Percentiles rank a stretch among this genome's conserved stretches.
Conservation (phyloP, 2,329 filamentous ascomycete genomes). For the Fusarium chlamydosporum region DNA sequence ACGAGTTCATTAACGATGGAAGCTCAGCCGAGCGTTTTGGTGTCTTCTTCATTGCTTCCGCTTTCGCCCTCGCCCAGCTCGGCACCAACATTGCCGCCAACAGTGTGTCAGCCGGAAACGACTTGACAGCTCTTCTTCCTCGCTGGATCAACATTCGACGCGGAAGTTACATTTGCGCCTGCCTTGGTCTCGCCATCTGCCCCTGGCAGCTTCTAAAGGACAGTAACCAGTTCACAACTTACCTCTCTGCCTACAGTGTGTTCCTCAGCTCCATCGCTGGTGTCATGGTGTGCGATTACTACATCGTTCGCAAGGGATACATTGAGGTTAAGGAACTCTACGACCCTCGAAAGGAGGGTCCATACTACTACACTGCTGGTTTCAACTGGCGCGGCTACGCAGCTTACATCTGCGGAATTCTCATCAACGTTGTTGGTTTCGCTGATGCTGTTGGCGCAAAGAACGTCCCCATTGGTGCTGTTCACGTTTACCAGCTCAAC, state of each 20-base stretch:
- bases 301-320: conserved; percentile 85
- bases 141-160: conserved; percentile 88
- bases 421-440: conserved; percentile 94
- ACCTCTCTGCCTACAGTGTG: conserved; percentile 91
- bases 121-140: conserved; percentile 84
- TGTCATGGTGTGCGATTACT: conserved; percentile 93
- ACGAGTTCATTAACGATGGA: conserved; percentile 77
- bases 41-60: conserved; percentile 78
- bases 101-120: conserved; percentile 84
- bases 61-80: conserved; percentile 83
- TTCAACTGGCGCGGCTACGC: conserved; percentile 87
- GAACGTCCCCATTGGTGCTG: conserved; percentile 80
- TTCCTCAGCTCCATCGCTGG: conserved; percentile 95
- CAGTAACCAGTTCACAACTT: conserved; percentile 89
- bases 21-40: conserved; percentile 78
- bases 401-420: conserved; percentile 85
- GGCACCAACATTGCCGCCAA: conserved; percentile 92
- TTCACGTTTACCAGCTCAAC: conserved; percentile 90
- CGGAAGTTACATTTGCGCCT: conserved; percentile 87
- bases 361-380: conserved; percentile 81
- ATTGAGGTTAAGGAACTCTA: conserved; percentile 85
- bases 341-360: conserved; percentile 73
- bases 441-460: conserved; percentile 79
- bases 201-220: conserved; percentile 83
- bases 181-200: conserved; percentile 85